Conservation (phyloP, 306 rosid genomes). For the Cotoneaster glaucophyllus region DNA sequence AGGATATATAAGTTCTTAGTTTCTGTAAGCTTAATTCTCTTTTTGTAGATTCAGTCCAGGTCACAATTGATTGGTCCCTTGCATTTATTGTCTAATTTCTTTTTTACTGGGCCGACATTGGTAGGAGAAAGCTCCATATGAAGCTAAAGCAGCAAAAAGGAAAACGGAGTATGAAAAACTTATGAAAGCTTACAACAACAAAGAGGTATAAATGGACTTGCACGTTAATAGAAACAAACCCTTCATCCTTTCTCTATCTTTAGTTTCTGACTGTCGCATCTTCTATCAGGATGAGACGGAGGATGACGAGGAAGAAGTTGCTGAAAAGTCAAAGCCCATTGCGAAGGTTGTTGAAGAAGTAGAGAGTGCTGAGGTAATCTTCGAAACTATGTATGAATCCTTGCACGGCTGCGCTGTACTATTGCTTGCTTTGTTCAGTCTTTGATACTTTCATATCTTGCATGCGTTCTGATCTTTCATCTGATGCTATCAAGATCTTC, state of each 20-base stretch:
- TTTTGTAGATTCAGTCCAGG: not conserved
- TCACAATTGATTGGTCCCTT: not conserved
- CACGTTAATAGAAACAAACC: not conserved
- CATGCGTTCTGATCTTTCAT: not conserved
- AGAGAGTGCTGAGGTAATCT: conserved; percentile 14
- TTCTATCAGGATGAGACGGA: conserved; percentile 7
- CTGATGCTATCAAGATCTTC: not conserved
- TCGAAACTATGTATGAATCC: not conserved
- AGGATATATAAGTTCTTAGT: not conserved
- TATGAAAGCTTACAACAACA: conserved; percentile 17
- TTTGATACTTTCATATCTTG: not conserved
- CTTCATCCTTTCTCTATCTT: not conserved
- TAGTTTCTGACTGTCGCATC: not conserved
- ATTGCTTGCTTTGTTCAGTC: not conserved
- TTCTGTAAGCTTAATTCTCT: not conserved
- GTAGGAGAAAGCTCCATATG: conserved; percentile 20
- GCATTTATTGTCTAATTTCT: not conserved
- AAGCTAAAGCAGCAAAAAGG: conserved; percentile 18
- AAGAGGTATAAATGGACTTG: not conserved
- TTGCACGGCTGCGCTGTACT: not conserved
- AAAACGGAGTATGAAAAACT: conserved; percentile 12
- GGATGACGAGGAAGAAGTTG: conserved; percentile 9
- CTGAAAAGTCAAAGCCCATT: conserved; percentile 12
- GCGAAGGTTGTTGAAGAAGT: not conserved
- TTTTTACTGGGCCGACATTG: not conserved